These are phyloP conservation scores for Theileria sp. DNA, from an alignment of 169 alveolate genomes.

Conservation along the genomic window DNA sequence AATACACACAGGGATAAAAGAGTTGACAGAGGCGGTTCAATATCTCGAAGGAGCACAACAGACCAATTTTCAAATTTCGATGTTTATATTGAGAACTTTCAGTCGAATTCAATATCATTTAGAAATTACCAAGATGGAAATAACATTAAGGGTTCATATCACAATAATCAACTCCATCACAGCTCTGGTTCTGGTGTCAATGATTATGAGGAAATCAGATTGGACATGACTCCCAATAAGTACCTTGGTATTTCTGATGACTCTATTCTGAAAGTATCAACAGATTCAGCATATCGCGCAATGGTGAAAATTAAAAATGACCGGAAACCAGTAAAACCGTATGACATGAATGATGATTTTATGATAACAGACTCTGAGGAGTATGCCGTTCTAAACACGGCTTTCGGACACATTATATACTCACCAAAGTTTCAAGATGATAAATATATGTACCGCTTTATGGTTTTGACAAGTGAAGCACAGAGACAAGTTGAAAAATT, in stretches of 20 bases:
- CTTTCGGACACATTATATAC: constrained; percentile 57
- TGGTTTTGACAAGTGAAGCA: constrained; percentile 53
- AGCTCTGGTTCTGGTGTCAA: not conserved
- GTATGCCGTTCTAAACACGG: constrained; percentile 43
- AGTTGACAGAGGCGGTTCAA: not conserved
- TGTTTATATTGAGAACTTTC: not conserved
- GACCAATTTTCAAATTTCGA: not conserved
- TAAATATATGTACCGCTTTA: constrained; percentile 56
- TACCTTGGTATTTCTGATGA: not conserved
- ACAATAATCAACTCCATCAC: not conserved
- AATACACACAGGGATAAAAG: not conserved
- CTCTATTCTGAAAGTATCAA: constrained; percentile 32
- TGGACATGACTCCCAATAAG: constrained; percentile 9
- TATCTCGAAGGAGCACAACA: not conserved
- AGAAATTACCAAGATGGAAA: not conserved
- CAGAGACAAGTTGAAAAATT: constrained; percentile 61
- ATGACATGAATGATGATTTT: constrained; percentile 60
- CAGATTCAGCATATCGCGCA: constrained; percentile 44
- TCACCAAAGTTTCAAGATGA: constrained; percentile 65
- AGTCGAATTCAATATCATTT: not conserved
- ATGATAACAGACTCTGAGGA: constrained; percentile 67
- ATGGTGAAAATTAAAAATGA: constrained; percentile 17
- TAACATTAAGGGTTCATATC: not conserved
- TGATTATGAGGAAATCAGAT: not conserved
- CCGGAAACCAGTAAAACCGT: constrained; percentile 26